Percentiles rank a stretch among this genome's conserved stretches.
Conservation (phyloP, 371 early-diverging fungal species). For the Circinella minor region DNA sequence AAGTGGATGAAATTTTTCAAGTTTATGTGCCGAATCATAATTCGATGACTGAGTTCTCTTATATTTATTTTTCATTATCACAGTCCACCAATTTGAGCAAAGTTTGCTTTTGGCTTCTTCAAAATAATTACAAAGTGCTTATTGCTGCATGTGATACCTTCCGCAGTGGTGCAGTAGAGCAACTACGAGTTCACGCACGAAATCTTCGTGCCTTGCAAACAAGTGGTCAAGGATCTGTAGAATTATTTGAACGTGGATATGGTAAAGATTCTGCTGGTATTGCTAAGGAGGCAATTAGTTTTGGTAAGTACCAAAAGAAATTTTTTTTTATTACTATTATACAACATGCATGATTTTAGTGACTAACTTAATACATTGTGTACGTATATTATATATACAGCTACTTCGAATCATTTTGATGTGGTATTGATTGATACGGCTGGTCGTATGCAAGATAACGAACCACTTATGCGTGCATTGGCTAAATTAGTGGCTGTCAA, state of each 20-base stretch:
- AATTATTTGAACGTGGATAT: slow-evolving; percentile 98
- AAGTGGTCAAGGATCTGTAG: slow-evolving; percentile 75
- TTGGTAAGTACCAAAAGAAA: slow-evolving; percentile 53
- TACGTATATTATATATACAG: slow-evolving; percentile 21
- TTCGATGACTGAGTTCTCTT: no score
- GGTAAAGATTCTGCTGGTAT: slow-evolving; percentile 98
- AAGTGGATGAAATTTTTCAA: neutral
- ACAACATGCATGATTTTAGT: no score
- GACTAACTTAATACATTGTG: no score
- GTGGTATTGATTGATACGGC: slow-evolving; percentile 99
- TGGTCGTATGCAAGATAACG: slow-evolving; percentile 99
- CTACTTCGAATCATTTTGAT: slow-evolving; percentile 80
- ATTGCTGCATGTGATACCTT: slow-evolving; percentile 99
- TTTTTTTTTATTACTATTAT: neutral
- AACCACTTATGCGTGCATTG: slow-evolving; percentile 96
- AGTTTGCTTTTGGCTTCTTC: slow-evolving; percentile 97
- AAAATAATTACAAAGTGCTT: slow-evolving; percentile 90
- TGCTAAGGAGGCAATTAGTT: slow-evolving; percentile 96
- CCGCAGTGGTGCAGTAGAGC: slow-evolving; percentile 99
- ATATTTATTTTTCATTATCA: no score
- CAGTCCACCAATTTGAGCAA: slow-evolving; percentile 98
- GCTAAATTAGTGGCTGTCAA: slow-evolving; percentile 95
- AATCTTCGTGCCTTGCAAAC: slow-evolving; percentile 83
- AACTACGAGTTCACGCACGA: slow-evolving; percentile 92
- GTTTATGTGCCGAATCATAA: no score